These are phyloP conservation scores for Epichloe bromicola DNA, from an alignment of 2,329 filamentous ascomycete genomes.

Conservation along the genomic window DNA sequence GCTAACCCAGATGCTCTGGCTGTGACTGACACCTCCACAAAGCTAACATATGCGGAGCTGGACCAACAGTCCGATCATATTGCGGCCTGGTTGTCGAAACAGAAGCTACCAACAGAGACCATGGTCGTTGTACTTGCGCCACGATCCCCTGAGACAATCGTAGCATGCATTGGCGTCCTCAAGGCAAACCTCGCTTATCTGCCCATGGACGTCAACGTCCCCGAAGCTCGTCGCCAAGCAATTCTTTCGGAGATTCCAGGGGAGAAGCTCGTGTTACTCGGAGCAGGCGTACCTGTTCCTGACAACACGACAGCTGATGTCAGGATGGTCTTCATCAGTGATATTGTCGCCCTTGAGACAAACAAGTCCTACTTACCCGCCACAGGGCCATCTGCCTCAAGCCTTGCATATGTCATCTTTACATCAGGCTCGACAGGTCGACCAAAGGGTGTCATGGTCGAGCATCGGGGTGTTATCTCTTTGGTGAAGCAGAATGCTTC, in stretches of 20 bases:
- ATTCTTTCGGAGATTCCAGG: background rate
- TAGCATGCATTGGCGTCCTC: conserved; percentile 11
- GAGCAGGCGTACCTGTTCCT: background rate
- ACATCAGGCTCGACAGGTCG: background rate
- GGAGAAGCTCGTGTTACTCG: conserved; percentile 7
- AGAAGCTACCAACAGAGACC: too few species aligned
- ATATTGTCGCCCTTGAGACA: background rate
- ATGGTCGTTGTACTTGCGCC: background rate
- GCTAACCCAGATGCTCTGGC: too few species aligned
- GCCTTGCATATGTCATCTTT: conserved; percentile 1
- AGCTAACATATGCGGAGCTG: too few species aligned
- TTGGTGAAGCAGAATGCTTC: background rate
- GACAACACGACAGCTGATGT: background rate
- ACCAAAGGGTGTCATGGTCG: background rate
- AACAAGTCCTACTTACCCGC: too few species aligned
- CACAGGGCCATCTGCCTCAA: background rate
- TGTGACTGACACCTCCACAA: too few species aligned
- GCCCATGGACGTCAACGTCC: conserved; percentile 11
- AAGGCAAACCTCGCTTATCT: conserved; percentile 15
- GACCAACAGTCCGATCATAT: too few species aligned
- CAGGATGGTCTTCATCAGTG: background rate
- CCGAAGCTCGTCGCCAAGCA: conserved; percentile 8
- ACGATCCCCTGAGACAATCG: conserved; percentile 2
- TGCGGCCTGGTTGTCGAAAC: too few species aligned
- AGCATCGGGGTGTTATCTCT: background rate